phyloP scores from a whole-genome alignment of 257 asterid genomes.

The Nicotiana obtusifolia region DNA sequence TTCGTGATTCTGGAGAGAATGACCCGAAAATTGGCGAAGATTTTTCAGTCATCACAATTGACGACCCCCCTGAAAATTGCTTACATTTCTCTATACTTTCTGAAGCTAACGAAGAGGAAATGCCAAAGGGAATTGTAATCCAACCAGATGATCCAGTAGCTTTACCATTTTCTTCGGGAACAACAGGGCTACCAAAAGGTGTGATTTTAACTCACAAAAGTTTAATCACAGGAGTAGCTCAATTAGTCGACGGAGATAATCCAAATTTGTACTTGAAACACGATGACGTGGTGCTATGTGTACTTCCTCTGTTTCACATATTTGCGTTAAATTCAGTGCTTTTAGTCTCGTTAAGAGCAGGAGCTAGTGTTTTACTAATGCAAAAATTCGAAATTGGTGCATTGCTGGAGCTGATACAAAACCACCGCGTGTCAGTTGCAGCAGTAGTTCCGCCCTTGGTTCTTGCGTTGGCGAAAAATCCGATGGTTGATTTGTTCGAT shows the following conservation, averaged over 20 bases:
- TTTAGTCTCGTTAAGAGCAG: slow-evolving; percentile 59
- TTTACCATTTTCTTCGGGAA: slow-evolving; percentile 75
- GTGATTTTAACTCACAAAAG: slow-evolving; percentile 73
- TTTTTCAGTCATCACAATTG: slow-evolving; percentile 46
- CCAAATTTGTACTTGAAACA: slow-evolving; percentile 52
- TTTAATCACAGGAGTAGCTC: slow-evolving; percentile 64
- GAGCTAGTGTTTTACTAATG: slow-evolving; percentile 58
- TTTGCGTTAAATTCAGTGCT: slow-evolving; percentile 59
- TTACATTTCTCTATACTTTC: slow-evolving; percentile 47
- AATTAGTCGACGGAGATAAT: slow-evolving; percentile 77
- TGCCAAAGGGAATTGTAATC: slow-evolving; percentile 26
- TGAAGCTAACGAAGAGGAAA: slow-evolving; percentile 31
- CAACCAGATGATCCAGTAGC: slow-evolving; percentile 61
- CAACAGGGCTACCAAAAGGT: slow-evolving; percentile 78
- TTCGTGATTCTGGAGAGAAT: slow-evolving; percentile 35
- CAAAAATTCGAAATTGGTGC: slow-evolving; percentile 63
- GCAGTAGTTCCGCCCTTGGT: slow-evolving; percentile 87
- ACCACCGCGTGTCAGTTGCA: slow-evolving; percentile 60
- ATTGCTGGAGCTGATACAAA: slow-evolving; percentile 57
- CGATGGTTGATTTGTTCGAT: slow-evolving; percentile 58
- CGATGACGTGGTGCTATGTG: slow-evolving; percentile 62
- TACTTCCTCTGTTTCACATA: slow-evolving; percentile 70
- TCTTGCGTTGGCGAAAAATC: slow-evolving; percentile 66
- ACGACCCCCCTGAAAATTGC: slow-evolving; percentile 53
- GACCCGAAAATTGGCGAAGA: slow-evolving; percentile 33